Percentiles rank a stretch among this genome's conserved stretches.
Conservation (phyloP, 306 rosid genomes). For the Hylodesmum podocarpum region DNA sequence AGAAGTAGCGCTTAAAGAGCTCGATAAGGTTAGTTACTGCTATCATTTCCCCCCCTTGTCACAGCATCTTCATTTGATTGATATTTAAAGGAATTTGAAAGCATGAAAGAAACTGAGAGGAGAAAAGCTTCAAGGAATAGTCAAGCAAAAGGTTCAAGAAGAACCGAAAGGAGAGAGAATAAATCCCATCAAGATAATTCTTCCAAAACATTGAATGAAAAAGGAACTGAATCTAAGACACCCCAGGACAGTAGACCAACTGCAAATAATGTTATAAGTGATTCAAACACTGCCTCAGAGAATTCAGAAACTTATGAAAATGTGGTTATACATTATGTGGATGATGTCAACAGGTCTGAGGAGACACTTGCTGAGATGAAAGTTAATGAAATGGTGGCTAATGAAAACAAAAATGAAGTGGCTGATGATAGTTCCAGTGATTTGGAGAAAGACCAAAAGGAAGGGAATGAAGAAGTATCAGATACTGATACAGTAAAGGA, state of each 20-base stretch:
- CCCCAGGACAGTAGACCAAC: constrained; percentile 44
- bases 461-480: constrained; percentile 65
- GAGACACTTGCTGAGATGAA: constrained; percentile 46
- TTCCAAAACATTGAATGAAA: constrained; percentile 51
- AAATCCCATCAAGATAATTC: constrained; percentile 52
- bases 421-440: constrained; percentile 53
- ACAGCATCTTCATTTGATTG: constrained; percentile 36
- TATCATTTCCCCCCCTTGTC: constrained; percentile 22
- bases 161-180: constrained; percentile 54
- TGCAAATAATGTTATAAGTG: constrained; percentile 41
- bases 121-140: constrained; percentile 55
- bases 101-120: constrained; percentile 77
- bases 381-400: constrained; percentile 44
- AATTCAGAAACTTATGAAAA: constrained; percentile 60
- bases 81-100: constrained; percentile 39
- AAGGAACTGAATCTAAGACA: constrained; percentile 49
- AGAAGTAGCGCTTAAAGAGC: background rate
- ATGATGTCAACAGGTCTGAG: constrained; percentile 70
- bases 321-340: constrained; percentile 56
- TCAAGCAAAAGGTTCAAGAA: constrained; percentile 58
- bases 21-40: constrained; percentile 33
- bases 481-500: constrained; percentile 72
- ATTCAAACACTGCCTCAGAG: constrained; percentile 54
- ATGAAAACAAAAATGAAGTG: constrained; percentile 51
- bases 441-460: constrained; percentile 59